Conservation (phyloP, 352 stramenopile genomes). For the Aphanomyces cochlioides region DNA sequence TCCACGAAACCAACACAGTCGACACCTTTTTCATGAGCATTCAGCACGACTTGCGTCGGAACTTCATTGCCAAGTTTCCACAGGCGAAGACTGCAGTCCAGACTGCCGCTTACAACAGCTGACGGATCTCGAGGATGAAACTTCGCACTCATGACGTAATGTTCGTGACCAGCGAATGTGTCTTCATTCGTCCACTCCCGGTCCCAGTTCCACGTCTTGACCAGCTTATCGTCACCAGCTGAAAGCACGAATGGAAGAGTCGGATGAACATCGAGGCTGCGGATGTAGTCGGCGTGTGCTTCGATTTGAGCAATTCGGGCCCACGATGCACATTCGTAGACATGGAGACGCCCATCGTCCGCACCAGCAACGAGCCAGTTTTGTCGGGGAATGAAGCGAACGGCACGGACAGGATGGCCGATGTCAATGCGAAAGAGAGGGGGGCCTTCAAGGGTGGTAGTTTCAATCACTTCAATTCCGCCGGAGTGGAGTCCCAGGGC, state of each 20-base stretch:
- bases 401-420: constrained; percentile 63
- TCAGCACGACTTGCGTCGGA: constrained; percentile 63
- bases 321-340: constrained; percentile 95
- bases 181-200: constrained; percentile 32
- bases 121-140: constrained; percentile 94
- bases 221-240: constrained; percentile 89
- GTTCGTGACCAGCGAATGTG: constrained; percentile 58
- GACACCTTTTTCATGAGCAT: constrained; percentile 84
- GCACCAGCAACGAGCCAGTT: constrained; percentile 84
- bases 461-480: constrained; percentile 92
- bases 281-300: constrained; percentile 94
- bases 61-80: constrained; percentile 58
- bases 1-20: constrained; percentile 94
- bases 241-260: constrained; percentile 85
- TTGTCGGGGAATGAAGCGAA: constrained; percentile 77
- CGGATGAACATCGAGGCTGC: constrained; percentile 82
- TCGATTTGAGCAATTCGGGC: constrained; percentile 87
- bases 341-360: constrained; percentile 86
- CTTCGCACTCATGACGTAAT: constrained; percentile 95
- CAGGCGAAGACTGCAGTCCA: constrained; percentile 90
- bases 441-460: constrained; percentile 49
- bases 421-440: constrained; percentile 90
- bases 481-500: constrained; percentile 91
- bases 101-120: constrained; percentile 86
- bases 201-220: constrained; percentile 93